Base-by-base conservation (phyloP, 2,329 filamentous ascomycete genomes). In the Botrytis byssoidea region DNA sequence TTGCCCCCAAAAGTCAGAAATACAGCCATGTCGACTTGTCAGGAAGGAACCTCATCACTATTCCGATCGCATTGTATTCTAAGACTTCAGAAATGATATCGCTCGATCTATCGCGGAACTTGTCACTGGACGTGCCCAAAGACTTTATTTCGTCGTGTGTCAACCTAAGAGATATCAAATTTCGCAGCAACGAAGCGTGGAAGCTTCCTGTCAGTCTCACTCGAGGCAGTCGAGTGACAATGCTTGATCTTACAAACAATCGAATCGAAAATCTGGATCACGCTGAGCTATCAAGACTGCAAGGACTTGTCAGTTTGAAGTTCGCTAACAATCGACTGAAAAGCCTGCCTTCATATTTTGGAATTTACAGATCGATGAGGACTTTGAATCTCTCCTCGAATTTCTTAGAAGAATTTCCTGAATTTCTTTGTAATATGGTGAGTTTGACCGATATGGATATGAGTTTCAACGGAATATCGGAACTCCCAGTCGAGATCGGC, bases 131-230 rank as follows among this genome's bases (percentile, higher is more conserved):
- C 79, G 91, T 99, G 22, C 96, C 96, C 0, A 94, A 94, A 80
- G 96, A 99, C 82, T 99, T 99, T 81, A 95, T 99, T 72, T 94
- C 97, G 81, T 93, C 93, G 42, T 99, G 96, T 83, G 90, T 92
- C 78, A 94, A 95, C 79, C 85, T 99, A 32, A 90, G 95, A 69
- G 96, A 99, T 82, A 96, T 99, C 86, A 97, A 97, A 80, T 99
- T 92, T 83, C 94, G 93, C 78, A 95, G 94, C 80, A 98, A 98
- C 79, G 96, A 99, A 82, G 93, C 95, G 4, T 91, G 93, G 82
- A 91, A 92, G 79, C 85, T 99, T 37, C 96, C 96, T 6, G 88
- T 91, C 10, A 98, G 95, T 81, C 87, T 99, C 71, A 91, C 92
- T 76, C 87, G 95, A 78, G 95, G 96, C 40, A 90, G 86, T 76